A percentile compares a stretch with the other conserved stretches of the same genome.
Evolutionary conservation across 2,329 filamentous ascomycete species (phyloP).

Genomic region (Arthrobotrys sinensis): DNA sequence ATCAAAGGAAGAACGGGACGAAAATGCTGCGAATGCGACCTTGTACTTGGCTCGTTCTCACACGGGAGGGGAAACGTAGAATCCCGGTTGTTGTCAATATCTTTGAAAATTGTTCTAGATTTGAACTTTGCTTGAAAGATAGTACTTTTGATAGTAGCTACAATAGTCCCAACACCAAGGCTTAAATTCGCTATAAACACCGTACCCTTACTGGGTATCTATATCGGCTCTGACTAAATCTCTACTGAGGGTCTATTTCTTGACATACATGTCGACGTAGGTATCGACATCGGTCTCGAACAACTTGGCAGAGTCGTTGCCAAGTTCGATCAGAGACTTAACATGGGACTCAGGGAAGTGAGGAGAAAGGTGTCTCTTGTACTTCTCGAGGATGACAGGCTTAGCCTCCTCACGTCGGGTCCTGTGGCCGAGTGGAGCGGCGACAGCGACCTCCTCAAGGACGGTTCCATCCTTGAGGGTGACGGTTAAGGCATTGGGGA

Average conservation of each 20-base stretch:
- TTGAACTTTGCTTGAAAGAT: background rate
- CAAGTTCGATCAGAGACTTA: constrained; percentile 84
- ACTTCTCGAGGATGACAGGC: constrained; percentile 96
- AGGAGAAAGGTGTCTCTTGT: constrained; percentile 88
- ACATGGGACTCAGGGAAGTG: constrained; percentile 85
- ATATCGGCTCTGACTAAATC: background rate
- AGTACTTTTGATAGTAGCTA: constrained; percentile 24
- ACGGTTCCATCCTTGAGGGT: constrained; percentile 94
- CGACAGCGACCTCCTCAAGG: constrained; percentile 89
- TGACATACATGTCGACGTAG: constrained; percentile 89
- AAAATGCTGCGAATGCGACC: constrained; percentile 2
- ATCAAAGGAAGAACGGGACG: constrained; percentile 62
- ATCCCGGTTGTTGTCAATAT: background rate
- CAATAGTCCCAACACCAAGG: constrained; percentile 6
- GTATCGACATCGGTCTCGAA: constrained; percentile 88
- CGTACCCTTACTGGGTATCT: background rate
- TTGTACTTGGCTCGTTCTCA: background rate
- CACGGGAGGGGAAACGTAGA: background rate
- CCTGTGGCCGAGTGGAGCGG: constrained; percentile 94
- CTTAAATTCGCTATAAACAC: constrained; percentile 1
- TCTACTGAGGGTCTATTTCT: constrained; percentile 43
- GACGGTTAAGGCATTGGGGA: constrained; percentile 96
- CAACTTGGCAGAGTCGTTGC: constrained; percentile 80
- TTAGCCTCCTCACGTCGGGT: constrained; percentile 95
- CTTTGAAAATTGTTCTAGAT: constrained; percentile 7